Percentiles rank a stretch among this genome's conserved stretches.
phyloP scores from a whole-genome alignment of 805 yeast species.

The Candida glaebosa region DNA sequence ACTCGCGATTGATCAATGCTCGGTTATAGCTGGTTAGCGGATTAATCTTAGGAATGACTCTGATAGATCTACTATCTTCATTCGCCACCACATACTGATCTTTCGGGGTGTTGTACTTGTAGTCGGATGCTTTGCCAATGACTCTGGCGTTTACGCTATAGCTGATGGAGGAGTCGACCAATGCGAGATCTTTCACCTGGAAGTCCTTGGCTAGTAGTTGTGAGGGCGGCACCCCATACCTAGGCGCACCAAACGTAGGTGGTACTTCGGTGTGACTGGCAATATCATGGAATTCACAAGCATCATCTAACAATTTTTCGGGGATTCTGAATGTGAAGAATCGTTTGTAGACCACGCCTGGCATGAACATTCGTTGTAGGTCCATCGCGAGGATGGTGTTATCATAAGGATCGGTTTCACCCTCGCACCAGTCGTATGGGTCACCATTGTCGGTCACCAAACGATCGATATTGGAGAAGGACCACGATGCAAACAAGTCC shows the following conservation, averaged over 20 bases:
- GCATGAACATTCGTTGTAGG: slow-evolving; percentile 34
- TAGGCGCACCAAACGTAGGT: slow-evolving; percentile 33
- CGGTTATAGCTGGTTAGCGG: slow-evolving; percentile 16
- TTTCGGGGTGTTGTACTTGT: slow-evolving; percentile 16
- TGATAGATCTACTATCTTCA: slow-evolving; percentile 28
- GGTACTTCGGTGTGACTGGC: slow-evolving; percentile 34
- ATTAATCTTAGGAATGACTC: slow-evolving; percentile 31
- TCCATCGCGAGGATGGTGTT: slow-evolving; percentile 32
- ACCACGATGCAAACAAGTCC: slow-evolving; percentile 44
- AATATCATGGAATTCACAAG: slow-evolving; percentile 34
- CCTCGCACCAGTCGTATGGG: slow-evolving; percentile 45
- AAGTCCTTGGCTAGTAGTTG: slow-evolving; percentile 19
- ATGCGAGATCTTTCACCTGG: slow-evolving; percentile 30
- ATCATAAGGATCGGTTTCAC: slow-evolving; percentile 42
- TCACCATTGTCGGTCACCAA: slow-evolving; percentile 36
- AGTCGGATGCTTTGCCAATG: slow-evolving; percentile 38
- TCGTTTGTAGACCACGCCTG: slow-evolving; percentile 37
- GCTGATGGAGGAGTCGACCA: slow-evolving; percentile 31
- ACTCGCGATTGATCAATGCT: slow-evolving; percentile 14
- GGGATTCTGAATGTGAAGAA: slow-evolving; percentile 41
- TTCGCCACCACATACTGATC: slow-evolving; percentile 38
- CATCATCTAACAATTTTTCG: slow-evolving; percentile 37
- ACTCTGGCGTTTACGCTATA: slow-evolving; percentile 39
- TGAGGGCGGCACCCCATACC: slow-evolving; percentile 22
- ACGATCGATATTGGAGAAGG: slow-evolving; percentile 41